Evolutionary conservation across 1,139 yeast species (phyloP).

Genomic region (Casaregolazyma suthepensis): DNA sequence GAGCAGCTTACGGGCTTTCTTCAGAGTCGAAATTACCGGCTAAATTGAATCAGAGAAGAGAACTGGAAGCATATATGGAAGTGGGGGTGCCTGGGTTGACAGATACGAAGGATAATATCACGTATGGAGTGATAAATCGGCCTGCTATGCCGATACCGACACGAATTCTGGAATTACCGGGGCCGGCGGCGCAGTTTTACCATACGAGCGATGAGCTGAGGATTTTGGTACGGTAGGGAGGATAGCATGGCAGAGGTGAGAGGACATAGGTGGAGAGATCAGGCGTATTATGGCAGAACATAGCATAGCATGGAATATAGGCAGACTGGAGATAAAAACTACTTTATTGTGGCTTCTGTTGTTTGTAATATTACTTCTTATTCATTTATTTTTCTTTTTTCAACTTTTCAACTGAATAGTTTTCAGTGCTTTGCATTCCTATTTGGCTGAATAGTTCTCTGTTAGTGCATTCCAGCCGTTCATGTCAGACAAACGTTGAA

Average conservation of each 20-base stretch:
- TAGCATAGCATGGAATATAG: too few relatives aligned
- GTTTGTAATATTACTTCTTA: too few relatives aligned
- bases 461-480: too few relatives aligned
- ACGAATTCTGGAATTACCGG: constrained; percentile 1
- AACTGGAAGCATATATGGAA: constrained; percentile 5
- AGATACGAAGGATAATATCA: constrained; percentile 1
- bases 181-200: constrained; percentile 6
- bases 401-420: too few relatives aligned
- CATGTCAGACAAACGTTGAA: too few relatives aligned
- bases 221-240: background rate
- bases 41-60: constrained; percentile 5
- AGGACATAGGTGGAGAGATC: too few relatives aligned
- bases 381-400: too few relatives aligned
- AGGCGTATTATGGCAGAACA: too few relatives aligned
- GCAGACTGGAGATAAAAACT: too few relatives aligned
- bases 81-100: constrained; percentile 9
- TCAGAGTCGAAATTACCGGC: background rate
- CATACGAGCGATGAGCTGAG: constrained; percentile 4
- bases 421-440: too few relatives aligned
- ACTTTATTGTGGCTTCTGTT: too few relatives aligned
- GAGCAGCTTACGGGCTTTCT: background rate
- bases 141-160: constrained; percentile 7
- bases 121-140: constrained; percentile 5
- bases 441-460: too few relatives aligned
- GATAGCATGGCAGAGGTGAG: background rate